phyloP scores from a whole-genome alignment of 345 rosid species.

The Stellera chamaejasme region DNA sequence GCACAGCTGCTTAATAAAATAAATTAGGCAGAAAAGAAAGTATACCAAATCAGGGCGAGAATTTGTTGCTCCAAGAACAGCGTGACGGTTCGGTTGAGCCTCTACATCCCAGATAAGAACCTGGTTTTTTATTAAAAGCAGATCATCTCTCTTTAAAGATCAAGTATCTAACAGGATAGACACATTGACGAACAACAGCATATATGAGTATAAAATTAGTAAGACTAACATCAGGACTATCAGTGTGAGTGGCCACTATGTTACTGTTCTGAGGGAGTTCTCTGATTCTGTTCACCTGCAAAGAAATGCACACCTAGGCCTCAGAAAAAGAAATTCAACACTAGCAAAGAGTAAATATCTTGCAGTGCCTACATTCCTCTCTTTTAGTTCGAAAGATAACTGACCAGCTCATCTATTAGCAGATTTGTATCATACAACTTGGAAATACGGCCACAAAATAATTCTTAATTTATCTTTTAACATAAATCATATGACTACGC shows the following conservation, averaged over 20 bases:
- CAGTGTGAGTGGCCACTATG: constrained; percentile 99
- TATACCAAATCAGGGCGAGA: constrained; percentile 96
- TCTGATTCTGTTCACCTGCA: constrained; percentile 96
- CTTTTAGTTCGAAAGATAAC: too few species aligned
- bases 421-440: too few species aligned
- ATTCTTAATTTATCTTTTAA: too few species aligned
- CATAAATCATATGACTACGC: not conserved
- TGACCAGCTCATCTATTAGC: too few species aligned
- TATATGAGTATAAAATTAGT: not conserved
- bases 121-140: constrained; percentile 24
- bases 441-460: too few species aligned
- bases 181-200: not conserved
- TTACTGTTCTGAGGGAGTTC: constrained; percentile 91
- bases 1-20: not conserved
- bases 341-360: not conserved
- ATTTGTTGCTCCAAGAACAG: constrained; percentile 85
- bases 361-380: too few species aligned
- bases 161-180: not conserved
- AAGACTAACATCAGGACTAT: constrained; percentile 81
- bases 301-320: not conserved
- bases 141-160: not conserved
- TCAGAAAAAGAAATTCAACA: not conserved
- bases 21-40: not conserved
- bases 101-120: constrained; percentile 99
- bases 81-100: constrained; percentile 98